Base-by-base conservation (phyloP, 202 grass and related monocot species). In the Eragrostis tef region DNA sequence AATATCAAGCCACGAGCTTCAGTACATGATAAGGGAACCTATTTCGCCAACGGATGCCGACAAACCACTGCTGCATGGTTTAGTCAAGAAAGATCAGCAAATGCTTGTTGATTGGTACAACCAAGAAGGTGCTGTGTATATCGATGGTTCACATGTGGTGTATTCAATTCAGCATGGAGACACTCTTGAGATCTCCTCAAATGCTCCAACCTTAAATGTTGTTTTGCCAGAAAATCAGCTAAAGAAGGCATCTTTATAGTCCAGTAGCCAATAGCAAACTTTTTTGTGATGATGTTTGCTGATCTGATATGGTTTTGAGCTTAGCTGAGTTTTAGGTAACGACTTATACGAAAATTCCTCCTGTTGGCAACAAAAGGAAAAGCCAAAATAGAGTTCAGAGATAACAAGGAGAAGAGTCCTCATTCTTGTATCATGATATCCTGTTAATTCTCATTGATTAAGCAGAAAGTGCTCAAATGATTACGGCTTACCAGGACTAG, bases 21-120 rank as follows among this genome's bases (percentile, higher is more conserved):
- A 98, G 49, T 98, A 93, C 74, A 98, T 98, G 88, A 91, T 93
- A 83, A 91, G 95, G 82, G 95, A 98, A 71, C 95, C 92, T 17
- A 94, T 98, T 67, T 84, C 71, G 2, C 84, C 88, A 42, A 81
- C 44, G 13, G 79, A 81, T 64, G 74, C 66, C 0, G 92, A 91
- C 57, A 79, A 66, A 60, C 81, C 84, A 62, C 75, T 91, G 72
- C 79, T 98, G 73, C 95, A 91, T 69, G 88, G 88, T 19, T 89
- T 94, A 71, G 60, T 98, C 67, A 93, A 91, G 81, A 84, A 86
- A 70, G 82, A 65, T 9, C 74, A 91, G 65, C 53, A 71, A 16
- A 87, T 94, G 63, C 53, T 75, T 80, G 34, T 93, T 45, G 87
- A 77, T 67, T 98, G 95, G 95, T 91, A 93, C 76, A 88, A 84